Base-by-base conservation (phyloP, 768 basidiomycete genomes). In the Tulasnella sp. region DNA sequence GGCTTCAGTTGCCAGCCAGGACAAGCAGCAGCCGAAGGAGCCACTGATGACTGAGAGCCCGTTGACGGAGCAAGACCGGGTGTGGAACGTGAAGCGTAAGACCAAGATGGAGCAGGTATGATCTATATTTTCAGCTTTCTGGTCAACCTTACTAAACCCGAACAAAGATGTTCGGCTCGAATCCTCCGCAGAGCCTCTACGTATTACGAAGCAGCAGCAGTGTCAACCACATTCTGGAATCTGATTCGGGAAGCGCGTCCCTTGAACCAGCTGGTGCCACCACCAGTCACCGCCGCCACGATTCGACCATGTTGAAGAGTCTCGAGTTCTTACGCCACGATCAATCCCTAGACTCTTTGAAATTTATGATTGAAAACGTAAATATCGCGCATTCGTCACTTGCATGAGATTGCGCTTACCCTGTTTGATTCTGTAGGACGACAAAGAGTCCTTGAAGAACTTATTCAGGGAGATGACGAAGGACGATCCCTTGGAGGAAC, bases 51-150 rank as follows among this genome's bases (percentile, higher is more conserved):
- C n/a, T n/a, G 45, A 80, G 70, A 84, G 82, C 68, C 84, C 86
- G 61, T 75, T 91, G 50, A 77, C 82, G 65, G 81, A 80, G 27
- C 76, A 73, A 64, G 87, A 90, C 68, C 88, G 88, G 73, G 84
- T 85, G 13, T 78, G 85, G 67, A 86, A 86, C 66, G 87, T 92
- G 48, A 77, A 82, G 51, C 73, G 89, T 52, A 88, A 87, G 41
- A 77, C 83, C 67, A 92, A 91, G 72, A 90, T 92, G 87, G 87
- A 90, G 71, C 85, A 86, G 81, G 88, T 86, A 58, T 29, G 76
- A 68, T 15, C 34, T 38, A 38, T 5, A 38, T 15, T 38, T 15
- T 7, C 34, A 38, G 7, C 15, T 38, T 5, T 5, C 34, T 56
- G 53, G 4, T 48, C 11, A 9, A n/a, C 64, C 38, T 58, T 32